A percentile compares a stretch with the other conserved stretches of the same genome.
These are phyloP conservation scores for rapeseed (Brassica napus) DNA, from an alignment of 345 rosid species.

Conservation along the genomic window Da-Ae NC_063443.1:16948001-16948500, in stretches of 20 bases:
- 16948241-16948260: constrained; percentile 95
- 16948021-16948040: background rate
- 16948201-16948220: background rate
- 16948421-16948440: constrained; percentile 99
- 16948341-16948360: constrained; percentile 97
- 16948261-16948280: constrained; percentile 93
- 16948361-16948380: constrained; percentile 89
- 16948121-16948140: too few relatives aligned
- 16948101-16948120: too few relatives aligned
- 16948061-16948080: too few relatives aligned
- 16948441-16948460: constrained; percentile 93
- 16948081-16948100: too few relatives aligned
- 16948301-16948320: constrained; percentile 73
- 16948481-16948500: constrained; percentile 94
- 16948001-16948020: constrained; percentile 96
- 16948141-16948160: too few relatives aligned
- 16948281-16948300: constrained; percentile 95
- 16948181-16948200: background rate
- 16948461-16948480: constrained; percentile 93
- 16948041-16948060: too few relatives aligned
- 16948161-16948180: background rate
- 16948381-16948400: constrained; percentile 99
- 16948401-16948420: constrained; percentile 95
- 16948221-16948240: constrained; percentile 94
- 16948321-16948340: constrained; percentile 65